These are phyloP conservation scores for Coemansia sp. DNA, from an alignment of 192 early-diverging fungal species.

Conservation along the genomic window DNA sequence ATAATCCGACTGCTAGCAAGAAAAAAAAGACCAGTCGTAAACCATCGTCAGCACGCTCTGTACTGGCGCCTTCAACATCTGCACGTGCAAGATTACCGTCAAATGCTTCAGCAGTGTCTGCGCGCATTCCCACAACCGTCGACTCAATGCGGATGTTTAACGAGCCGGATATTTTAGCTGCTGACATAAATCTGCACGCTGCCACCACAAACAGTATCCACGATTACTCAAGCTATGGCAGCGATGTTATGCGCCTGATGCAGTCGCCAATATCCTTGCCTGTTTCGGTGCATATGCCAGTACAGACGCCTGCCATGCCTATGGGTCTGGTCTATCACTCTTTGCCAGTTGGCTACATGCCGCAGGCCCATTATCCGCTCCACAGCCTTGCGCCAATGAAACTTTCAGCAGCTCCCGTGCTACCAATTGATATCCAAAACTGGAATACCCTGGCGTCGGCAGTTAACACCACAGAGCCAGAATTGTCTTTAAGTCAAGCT, in stretches of 20 bases:
- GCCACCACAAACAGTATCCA: background rate
- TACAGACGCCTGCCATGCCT: background rate
- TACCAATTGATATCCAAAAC: background rate
- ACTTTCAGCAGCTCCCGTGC: background rate
- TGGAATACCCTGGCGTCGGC: background rate
- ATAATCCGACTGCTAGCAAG: slow-evolving; percentile 6
- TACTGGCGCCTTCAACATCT: background rate
- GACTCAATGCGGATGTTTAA: background rate
- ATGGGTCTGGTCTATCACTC: background rate
- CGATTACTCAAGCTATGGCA: background rate
- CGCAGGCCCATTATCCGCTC: background rate
- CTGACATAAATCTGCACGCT: background rate
- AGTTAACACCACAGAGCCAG: background rate
- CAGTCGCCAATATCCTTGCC: background rate
- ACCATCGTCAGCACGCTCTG: background rate
- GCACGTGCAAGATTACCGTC: background rate
- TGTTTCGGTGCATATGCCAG: background rate
- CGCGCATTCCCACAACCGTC: background rate
- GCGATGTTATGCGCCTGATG: background rate
- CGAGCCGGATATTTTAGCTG: background rate
- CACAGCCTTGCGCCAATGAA: background rate
- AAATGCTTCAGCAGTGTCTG: background rate
- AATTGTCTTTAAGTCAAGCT: background rate
- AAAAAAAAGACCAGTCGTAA: background rate
- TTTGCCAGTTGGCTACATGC: background rate